Conservation (phyloP, 202 grass and related monocot species). For the Cymbopogon flexuosus region DNA sequence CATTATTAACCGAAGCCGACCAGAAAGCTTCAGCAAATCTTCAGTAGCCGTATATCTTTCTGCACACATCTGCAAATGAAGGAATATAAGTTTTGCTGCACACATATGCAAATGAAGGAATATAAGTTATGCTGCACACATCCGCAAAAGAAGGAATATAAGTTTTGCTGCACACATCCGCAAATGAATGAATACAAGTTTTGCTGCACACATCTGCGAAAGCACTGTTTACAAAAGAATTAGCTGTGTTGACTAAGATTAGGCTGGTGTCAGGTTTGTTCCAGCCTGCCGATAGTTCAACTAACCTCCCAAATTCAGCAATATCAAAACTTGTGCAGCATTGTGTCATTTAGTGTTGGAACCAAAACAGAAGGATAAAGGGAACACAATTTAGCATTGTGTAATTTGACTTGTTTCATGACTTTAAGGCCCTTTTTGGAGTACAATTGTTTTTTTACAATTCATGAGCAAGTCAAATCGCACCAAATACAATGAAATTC, state of each 20-base stretch:
- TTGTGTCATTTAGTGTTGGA: neutral
- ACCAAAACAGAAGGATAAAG: neutral
- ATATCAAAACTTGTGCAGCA: neutral
- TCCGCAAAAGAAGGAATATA: conserved; percentile 27
- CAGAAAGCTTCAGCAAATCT: conserved; percentile 74
- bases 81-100: neutral
- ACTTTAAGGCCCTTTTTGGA: neutral
- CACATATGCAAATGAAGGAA: too few species aligned
- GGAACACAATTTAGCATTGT: neutral
- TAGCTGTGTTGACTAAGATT: neutral
- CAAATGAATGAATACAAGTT: neutral
- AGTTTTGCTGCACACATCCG: conserved; percentile 41
- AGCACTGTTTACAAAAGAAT: neutral
- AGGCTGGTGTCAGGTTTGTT: neutral
- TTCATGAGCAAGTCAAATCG: neutral
- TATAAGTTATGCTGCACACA: conserved; percentile 8
- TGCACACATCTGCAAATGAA: conserved; percentile 49
- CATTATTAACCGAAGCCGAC: conserved; percentile 59
- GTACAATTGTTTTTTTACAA: neutral
- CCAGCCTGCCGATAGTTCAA: neutral
- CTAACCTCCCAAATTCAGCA: neutral
- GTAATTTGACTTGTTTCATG: neutral
- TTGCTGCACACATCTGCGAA: conserved; percentile 46
- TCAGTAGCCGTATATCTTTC: conserved; percentile 47
- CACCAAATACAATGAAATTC: neutral